Percentiles rank a stretch among this genome's conserved stretches.
Conservation (phyloP, 2,329 filamentous ascomycete species). For the Claviceps pazoutovae region DNA sequence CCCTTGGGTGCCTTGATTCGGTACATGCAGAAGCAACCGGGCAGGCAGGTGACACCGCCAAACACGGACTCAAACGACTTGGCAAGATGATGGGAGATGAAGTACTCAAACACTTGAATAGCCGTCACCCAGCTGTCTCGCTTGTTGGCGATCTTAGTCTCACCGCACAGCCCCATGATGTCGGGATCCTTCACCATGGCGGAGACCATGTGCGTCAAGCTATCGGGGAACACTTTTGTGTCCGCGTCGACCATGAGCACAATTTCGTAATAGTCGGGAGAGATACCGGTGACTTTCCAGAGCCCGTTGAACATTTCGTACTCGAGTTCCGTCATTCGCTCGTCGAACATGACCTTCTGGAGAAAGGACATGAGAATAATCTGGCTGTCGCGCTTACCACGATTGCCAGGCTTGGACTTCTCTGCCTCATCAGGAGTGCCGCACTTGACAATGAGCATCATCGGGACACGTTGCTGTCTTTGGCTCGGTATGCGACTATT, state of each 20-base stretch:
- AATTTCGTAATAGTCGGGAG: constrained; percentile 93
- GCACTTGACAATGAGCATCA: constrained; percentile 94
- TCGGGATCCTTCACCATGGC: constrained; percentile 99
- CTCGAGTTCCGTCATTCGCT: constrained; percentile 97
- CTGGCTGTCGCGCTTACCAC: constrained; percentile 97
- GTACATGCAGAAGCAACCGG: constrained; percentile 99
- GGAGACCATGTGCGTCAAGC: constrained; percentile 94
- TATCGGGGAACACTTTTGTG: constrained; percentile 98
- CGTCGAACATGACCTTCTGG: constrained; percentile 99
- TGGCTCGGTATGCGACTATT: constrained; percentile 66
- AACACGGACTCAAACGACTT: constrained; percentile 98
- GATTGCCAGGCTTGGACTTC: constrained; percentile 83
- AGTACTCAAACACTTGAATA: constrained; percentile 99
- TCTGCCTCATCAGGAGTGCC: constrained; percentile 77
- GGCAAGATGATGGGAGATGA: constrained; percentile 92
- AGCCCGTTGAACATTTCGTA: constrained; percentile 99
- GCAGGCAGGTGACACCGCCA: constrained; percentile 95
- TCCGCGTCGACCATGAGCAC: constrained; percentile 99
- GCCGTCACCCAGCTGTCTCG: constrained; percentile 86
- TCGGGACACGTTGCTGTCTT: constrained; percentile 91
- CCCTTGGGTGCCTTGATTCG: constrained; percentile 98
- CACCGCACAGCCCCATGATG: constrained; percentile 96
- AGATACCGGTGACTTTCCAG: constrained; percentile 97
- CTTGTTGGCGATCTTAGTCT: constrained; percentile 99
- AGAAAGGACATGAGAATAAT: constrained; percentile 99